A percentile compares a stretch with the other conserved stretches of the same genome.
Conservation (phyloP, 2,329 filamentous ascomycete species). For the Acephala macrosclerotiorum region DNA sequence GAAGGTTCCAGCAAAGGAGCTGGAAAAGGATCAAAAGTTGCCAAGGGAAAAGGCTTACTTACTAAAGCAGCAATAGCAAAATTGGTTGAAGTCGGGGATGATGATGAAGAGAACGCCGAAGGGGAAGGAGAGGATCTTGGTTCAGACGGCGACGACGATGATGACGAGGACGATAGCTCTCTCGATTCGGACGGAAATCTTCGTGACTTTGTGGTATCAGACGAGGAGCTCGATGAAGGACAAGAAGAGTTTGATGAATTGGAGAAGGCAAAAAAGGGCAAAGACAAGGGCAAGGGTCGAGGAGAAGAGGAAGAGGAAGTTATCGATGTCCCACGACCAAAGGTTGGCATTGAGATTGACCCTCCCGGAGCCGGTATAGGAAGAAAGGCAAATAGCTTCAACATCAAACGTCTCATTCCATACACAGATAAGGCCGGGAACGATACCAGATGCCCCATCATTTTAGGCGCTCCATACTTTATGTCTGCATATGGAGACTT, state of each 20-base stretch:
- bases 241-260: not conserved
- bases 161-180: not conserved
- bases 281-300: too few species aligned
- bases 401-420: conserved; percentile 16
- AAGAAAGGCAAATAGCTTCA: not conserved
- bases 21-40: not conserved
- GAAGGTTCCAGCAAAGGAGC: not conserved
- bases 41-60: not conserved
- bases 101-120: not conserved
- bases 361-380: not conserved
- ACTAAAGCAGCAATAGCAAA: too few species aligned
- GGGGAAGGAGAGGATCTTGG: not conserved
- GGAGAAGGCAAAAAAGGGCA: not conserved
- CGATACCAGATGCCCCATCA: not conserved
- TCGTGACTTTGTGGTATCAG: not conserved
- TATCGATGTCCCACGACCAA: not conserved
- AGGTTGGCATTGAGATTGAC: not conserved
- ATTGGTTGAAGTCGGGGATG: too few species aligned
- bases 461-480: conserved; percentile 6
- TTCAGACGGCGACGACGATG: not conserved
- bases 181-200: not conserved
- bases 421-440: conserved; percentile 14
- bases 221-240: not conserved
- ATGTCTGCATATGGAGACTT: conserved; percentile 14
- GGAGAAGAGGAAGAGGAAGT: too few species aligned